Percentiles rank a stretch among this genome's conserved stretches.
Evolutionary conservation across 2,329 filamentous ascomycete species (phyloP).

Genomic region (Colletotrichum nymphaeae): DNA sequence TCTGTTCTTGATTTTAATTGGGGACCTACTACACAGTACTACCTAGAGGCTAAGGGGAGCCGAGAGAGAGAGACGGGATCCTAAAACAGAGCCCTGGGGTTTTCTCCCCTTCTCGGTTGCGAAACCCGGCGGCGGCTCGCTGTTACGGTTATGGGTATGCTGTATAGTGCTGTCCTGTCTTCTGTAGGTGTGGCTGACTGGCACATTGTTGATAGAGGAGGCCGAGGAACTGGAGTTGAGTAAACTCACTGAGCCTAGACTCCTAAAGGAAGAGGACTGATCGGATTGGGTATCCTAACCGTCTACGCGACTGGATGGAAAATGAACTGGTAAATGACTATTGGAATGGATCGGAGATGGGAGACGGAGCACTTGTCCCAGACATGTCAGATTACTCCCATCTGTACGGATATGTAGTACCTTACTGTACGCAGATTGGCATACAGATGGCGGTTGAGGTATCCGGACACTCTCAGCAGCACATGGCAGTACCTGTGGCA

Average conservation of each 20-base stretch:
- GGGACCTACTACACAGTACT: background rate
- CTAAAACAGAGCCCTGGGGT: background rate
- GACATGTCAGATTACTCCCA: background rate
- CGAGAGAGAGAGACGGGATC: background rate
- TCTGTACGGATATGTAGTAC: too few species aligned
- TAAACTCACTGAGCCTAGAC: background rate
- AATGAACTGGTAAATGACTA: background rate
- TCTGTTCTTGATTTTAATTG: constrained; percentile 19
- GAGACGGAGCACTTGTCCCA: background rate
- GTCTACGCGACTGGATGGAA: background rate
- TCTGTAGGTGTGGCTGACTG: too few species aligned
- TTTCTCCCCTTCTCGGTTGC: background rate
- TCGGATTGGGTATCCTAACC: background rate
- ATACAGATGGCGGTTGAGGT: background rate
- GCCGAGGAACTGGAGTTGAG: background rate
- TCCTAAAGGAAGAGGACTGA: background rate
- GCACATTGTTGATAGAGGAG: background rate
- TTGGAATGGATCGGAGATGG: background rate
- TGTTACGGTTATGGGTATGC: background rate
- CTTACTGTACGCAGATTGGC: too few species aligned
- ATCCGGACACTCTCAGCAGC: background rate
- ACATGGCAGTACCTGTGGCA: background rate
- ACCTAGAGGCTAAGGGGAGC: too few species aligned
- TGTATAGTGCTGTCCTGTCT: too few species aligned
- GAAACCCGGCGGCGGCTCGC: background rate